These are phyloP conservation scores for Carex cristatella DNA, from an alignment of 176 grass and related monocot species.

Conservation along the genomic window DNA sequence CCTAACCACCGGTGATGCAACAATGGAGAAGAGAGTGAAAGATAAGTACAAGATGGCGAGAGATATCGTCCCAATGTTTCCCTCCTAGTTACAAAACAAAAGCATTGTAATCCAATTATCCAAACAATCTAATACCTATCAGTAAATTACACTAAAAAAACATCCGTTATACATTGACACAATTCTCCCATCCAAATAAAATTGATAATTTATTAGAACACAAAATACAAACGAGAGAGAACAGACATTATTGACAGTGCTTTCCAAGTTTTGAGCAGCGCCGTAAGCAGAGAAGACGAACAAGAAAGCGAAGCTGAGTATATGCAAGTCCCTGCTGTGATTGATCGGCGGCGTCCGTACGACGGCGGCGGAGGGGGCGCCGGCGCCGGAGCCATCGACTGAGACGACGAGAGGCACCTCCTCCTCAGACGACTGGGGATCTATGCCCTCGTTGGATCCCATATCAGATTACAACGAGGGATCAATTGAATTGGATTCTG, in stretches of 20 bases:
- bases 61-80: constrained; percentile 58
- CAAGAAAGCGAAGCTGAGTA: constrained; percentile 77
- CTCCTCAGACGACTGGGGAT: not conserved
- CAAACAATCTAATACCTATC: too few relatives aligned
- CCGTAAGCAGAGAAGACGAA: constrained; percentile 81
- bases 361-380: constrained; percentile 18
- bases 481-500: too few relatives aligned
- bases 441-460: not conserved
- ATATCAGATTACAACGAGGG: not conserved
- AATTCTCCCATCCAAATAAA: too few relatives aligned
- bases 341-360: not conserved
- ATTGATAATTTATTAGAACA: too few relatives aligned
- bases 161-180: too few relatives aligned
- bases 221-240: not conserved
- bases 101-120: too few relatives aligned
- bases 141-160: too few relatives aligned
- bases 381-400: constrained; percentile 5
- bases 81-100: constrained; percentile 34
- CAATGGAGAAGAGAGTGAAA: constrained; percentile 68
- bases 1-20: constrained; percentile 48
- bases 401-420: constrained; percentile 23
- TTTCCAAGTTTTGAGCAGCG: constrained; percentile 83
- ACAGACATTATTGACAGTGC: constrained; percentile 62
- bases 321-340: constrained; percentile 50
- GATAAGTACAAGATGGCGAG: constrained; percentile 72